phyloP scores from a whole-genome alignment of 306 rosid species.

The Vigna radiata region DNA sequence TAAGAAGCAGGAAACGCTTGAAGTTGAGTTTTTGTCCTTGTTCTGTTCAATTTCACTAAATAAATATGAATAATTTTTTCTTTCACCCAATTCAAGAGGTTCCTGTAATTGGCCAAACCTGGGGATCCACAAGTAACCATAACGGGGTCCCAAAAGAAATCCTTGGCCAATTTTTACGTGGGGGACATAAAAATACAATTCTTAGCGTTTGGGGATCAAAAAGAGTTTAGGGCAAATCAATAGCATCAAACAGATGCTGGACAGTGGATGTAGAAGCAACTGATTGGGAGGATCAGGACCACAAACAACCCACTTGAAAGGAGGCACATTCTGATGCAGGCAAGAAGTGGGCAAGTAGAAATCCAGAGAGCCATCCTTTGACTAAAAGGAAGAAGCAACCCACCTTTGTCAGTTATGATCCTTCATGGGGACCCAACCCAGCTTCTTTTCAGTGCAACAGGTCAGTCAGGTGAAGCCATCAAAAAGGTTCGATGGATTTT shows the following conservation, averaged over 20 bases:
- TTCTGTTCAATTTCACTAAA: not conserved
- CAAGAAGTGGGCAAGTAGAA: not conserved
- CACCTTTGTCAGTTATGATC: not conserved
- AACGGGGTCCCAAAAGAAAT: not conserved
- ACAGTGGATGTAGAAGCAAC: slow-evolving; percentile 10
- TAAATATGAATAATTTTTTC: not conserved
- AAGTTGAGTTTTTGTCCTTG: too few relatives aligned
- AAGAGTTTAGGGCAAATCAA: not conserved
- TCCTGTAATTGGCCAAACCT: too few relatives aligned
- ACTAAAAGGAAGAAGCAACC: not conserved
- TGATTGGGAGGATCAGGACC: not conserved
- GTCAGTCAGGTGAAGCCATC: not conserved
- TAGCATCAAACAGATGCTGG: not conserved
- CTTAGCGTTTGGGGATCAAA: not conserved
- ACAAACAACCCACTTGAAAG: not conserved
- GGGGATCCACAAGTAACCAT: too few relatives aligned
- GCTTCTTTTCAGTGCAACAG: not conserved
- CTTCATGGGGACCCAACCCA: not conserved
- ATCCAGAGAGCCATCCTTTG: not conserved
- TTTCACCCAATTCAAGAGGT: too few relatives aligned
- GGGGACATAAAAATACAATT: too few relatives aligned
- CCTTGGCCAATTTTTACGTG: not conserved
- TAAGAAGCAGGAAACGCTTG: too few relatives aligned
- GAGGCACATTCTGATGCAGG: slow-evolving; percentile 3
- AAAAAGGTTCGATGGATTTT: not conserved